Base-by-base conservation (phyloP, 2,329 filamentous ascomycete species). In the Claviceps arundinis region DNA sequence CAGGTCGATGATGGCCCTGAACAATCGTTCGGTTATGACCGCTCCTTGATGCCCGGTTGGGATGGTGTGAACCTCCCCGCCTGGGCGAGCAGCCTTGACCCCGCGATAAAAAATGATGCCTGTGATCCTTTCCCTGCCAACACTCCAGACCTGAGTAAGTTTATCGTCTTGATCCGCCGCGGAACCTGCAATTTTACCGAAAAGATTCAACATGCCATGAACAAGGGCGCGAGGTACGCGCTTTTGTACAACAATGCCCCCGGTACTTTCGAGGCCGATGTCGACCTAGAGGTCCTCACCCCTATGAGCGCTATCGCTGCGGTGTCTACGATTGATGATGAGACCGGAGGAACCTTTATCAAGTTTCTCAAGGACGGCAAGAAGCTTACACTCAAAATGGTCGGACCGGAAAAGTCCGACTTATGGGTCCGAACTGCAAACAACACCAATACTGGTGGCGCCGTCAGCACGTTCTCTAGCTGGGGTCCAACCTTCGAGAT, bases 401-500 rank as follows among this genome's bases (percentile, higher is more conserved):
- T n/a, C n/a, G n/a, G n/a, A n/a, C n/a, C n/a, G n/a, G n/a, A n/a
- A n/a, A n/a, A n/a, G n/a, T n/a, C n/a, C n/a, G n/a, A n/a, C n/a
- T n/a, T n/a, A n/a, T n/a, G n/a, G n/a, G n/a, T n/a, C n/a, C n/a
- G n/a, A n/a, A 71, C 70, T 0, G 73, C 37, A 24, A 44, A 49
- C 26, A 56, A 56, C 47, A 55, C 51, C 1, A 48, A 57, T 0
- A 74, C 72, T 0, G 76, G 73, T 1, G 80, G 80, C 6, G 75
- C 71, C 47, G 60, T 76, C 37, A 79, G 73, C 58, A 64, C 63
- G 5, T 81, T 68, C 61, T 78, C 75, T 43, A 75, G 73, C 6
- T 84, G 79, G 80, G 80, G 80, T 8, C 80, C 80, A 2, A 79
- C 74, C 2, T 82, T 72, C 62, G 78, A 83, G 59, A 68, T 78